phyloP scores from a whole-genome alignment of 306 rosid genomes.

The Sesbania bispinosa region DNA sequence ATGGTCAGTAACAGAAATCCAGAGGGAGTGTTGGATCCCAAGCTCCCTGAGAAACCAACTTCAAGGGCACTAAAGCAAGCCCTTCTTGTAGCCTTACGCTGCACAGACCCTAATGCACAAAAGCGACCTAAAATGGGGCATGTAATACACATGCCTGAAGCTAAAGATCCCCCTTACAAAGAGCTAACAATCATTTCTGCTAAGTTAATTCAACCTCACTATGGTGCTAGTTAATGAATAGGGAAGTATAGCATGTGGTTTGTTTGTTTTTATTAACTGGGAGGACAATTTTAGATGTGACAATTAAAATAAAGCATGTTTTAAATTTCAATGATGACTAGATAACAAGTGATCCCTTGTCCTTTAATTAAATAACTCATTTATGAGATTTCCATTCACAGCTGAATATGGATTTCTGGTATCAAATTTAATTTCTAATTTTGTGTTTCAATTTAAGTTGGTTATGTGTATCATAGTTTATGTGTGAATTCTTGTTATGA shows the following conservation, averaged over 20 bases:
- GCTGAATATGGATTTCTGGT: neutral
- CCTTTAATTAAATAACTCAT: neutral
- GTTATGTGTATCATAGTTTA: neutral
- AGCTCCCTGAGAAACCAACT: constrained; percentile 71
- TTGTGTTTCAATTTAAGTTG: neutral
- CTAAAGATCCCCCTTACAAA: constrained; percentile 70
- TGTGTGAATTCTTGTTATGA: neutral
- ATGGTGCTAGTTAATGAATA: neutral
- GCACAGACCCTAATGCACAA: constrained; percentile 77
- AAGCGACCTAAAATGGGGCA: constrained; percentile 91
- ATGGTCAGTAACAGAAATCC: constrained; percentile 75
- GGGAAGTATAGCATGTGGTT: neutral
- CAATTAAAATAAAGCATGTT: neutral
- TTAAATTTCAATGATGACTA: neutral
- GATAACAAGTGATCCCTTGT: neutral
- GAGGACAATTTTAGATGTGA: neutral
- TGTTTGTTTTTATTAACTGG: neutral
- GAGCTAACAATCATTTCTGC: constrained; percentile 47
- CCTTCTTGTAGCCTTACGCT: constrained; percentile 84
- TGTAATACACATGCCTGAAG: constrained; percentile 91
- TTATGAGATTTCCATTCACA: neutral
- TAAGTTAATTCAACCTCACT: constrained; percentile 19
- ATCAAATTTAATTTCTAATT: constrained; percentile 14
- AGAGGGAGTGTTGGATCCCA: constrained; percentile 83
- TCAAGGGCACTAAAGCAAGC: constrained; percentile 76